Evolutionary conservation across 176 grass and related monocot genomes (phyloP), one percentile per base, ranked within the genome.

Genomic region (Phragmites australis): DNA sequence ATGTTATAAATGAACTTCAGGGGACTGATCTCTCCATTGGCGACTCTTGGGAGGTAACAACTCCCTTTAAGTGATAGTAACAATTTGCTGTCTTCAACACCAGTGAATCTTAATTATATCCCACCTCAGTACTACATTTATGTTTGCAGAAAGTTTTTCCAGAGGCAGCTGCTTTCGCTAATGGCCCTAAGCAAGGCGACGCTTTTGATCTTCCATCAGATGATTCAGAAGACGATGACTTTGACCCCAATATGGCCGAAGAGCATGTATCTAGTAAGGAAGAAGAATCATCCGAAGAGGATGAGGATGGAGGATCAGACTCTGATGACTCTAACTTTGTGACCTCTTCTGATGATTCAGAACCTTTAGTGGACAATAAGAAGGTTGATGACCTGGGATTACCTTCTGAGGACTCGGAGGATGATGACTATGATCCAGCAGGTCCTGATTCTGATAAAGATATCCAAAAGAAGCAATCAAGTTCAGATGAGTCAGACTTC

Each of bases 121-220:
- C 60, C 18, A 49, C 59, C 60, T 29, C 66, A 31, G 34, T 58
- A 19, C 22, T 42, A 26, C 65, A 55, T 78, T 65, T 65, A 66
- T 87, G 81, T 79, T 63, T 87, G 80, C 88, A 97, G 95, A 89
- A 97, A 89, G 81, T 94, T 74, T 97, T 94, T 85, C 90, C 95
- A 71, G 95, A 94, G 80, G 90, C 89, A 50, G 83, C 83, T 70
- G 80, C 56, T 74, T 41, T 59, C 12, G 40, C 85, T 19, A 85
- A 90, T 83, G 83, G 89, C 9, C 5, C 59, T 65, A 87, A 32
- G 65, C 80, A 83, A 77, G 69, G 57, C 88, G 83, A 94, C 52
- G 4, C 56, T 11, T 73, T 72, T 83, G 85, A 92, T 76, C 82
- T 94, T 81, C 90, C 95, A 25, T 94, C 90, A 70, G 95, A 97